Evolutionary conservation across 805 yeast species (phyloP).

Genomic region (Pachysolen tannophilus): DNA sequence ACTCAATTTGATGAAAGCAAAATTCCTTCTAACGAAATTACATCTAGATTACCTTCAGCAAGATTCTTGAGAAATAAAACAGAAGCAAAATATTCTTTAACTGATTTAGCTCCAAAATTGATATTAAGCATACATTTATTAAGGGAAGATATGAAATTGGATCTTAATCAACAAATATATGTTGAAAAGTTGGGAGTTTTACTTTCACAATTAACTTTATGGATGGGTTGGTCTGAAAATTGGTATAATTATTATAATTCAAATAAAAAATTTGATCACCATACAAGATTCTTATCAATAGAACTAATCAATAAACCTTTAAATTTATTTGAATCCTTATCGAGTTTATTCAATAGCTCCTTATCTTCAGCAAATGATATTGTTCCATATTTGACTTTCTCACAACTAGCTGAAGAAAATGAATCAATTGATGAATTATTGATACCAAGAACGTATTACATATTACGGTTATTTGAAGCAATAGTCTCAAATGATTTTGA

Average conservation of each 20-base stretch:
- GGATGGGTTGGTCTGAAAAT: conserved; percentile 67
- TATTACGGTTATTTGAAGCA: conserved; percentile 55
- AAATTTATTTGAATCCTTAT: conserved; percentile 44
- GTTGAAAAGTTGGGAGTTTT: conserved; percentile 40
- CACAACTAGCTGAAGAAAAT: conserved; percentile 56
- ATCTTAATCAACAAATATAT: conserved; percentile 31
- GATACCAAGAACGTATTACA: conserved; percentile 58
- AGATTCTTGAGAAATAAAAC: conserved; percentile 12
- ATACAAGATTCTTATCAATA: conserved; percentile 29
- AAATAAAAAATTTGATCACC: conserved; percentile 24
- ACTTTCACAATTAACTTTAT: conserved; percentile 50
- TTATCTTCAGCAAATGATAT: conserved; percentile 31
- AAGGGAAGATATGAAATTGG: conserved; percentile 66
- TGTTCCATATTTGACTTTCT: conserved; percentile 53
- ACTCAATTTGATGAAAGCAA: conserved; percentile 14
- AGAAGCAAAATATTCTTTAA: conserved; percentile 29
- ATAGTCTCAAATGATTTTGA: conserved; percentile 46
- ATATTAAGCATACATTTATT: conserved; percentile 65
- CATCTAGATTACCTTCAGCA: conserved; percentile 18
- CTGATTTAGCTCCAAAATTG: conserved; percentile 54
- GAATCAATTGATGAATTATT: conserved; percentile 49
- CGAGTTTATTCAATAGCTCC: conserved; percentile 41
- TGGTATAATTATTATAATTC: conserved; percentile 57
- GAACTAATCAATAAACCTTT: conserved; percentile 53
- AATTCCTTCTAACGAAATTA: conserved; percentile 15